Conservation (phyloP, 1,284 basidiomycete species). For the Microbotryum silenes-acaulis region DNA sequence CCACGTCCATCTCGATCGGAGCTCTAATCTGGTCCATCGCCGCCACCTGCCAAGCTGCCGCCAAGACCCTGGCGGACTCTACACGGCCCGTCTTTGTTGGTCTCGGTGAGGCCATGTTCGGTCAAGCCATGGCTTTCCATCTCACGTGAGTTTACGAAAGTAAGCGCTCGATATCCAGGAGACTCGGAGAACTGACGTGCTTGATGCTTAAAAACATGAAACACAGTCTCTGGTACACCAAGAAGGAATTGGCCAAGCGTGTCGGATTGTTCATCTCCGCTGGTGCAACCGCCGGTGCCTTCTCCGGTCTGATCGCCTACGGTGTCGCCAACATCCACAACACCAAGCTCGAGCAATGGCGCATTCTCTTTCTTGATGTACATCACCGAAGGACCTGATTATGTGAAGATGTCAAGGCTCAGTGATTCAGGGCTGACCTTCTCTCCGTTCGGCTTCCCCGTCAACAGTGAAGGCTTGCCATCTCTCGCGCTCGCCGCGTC, state of each 20-base stretch:
- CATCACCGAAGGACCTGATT: slow-evolving; percentile 51
- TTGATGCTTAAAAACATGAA: background rate
- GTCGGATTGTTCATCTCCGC: slow-evolving; percentile 46
- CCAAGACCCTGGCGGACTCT: slow-evolving; percentile 37
- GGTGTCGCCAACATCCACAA: slow-evolving; percentile 40
- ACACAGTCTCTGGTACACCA: slow-evolving; percentile 40
- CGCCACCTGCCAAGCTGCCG: slow-evolving; percentile 42
- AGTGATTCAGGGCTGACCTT: too few relatives aligned
- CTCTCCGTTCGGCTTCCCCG: too few relatives aligned
- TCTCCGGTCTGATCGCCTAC: slow-evolving; percentile 39
- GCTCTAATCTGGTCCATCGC: slow-evolving; percentile 44
- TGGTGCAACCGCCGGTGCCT: slow-evolving; percentile 44
- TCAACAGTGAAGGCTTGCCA: too few relatives aligned
- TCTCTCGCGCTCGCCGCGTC: too few relatives aligned
- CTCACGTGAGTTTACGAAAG: background rate
- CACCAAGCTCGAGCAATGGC: slow-evolving; percentile 31
- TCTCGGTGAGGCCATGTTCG: slow-evolving; percentile 34
- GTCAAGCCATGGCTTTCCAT: slow-evolving; percentile 4
- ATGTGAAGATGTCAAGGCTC: too few relatives aligned
- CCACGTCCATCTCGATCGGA: slow-evolving; percentile 41
- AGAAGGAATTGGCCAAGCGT: slow-evolving; percentile 43
- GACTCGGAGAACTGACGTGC: too few relatives aligned
- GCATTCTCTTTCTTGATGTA: slow-evolving; percentile 6
- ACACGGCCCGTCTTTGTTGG: slow-evolving; percentile 44
- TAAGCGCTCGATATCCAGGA: too few relatives aligned